Percentiles rank a stretch among this genome's conserved stretches.
These are phyloP conservation scores for Camellia japonica DNA, from an alignment of 148 eudicot species.

Conservation along the genomic window DNA sequence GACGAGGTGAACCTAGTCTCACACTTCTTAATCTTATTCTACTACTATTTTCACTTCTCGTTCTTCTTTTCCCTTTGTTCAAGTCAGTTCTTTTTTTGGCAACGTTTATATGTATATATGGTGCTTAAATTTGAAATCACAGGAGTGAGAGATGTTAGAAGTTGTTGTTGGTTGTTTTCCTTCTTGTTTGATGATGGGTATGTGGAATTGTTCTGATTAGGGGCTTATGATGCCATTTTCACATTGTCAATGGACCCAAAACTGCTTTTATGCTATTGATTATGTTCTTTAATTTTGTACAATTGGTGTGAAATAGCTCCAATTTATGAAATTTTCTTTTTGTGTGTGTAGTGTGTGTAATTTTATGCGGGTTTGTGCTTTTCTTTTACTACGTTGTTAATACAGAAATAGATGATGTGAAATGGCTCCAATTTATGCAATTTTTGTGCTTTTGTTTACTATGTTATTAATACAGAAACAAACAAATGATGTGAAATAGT, in stretches of 20 bases:
- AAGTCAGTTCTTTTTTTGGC: not conserved
- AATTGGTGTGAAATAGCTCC: too few relatives aligned
- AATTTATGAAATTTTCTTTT: too few relatives aligned
- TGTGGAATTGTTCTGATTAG: not conserved
- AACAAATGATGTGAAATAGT: too few relatives aligned
- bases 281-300: too few relatives aligned
- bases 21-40: not conserved
- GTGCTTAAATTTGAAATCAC: not conserved
- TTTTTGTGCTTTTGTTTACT: not conserved
- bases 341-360: too few relatives aligned
- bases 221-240: not conserved
- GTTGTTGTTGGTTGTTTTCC: not conserved
- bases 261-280: not conserved
- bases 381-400: not conserved
- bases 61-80: not conserved
- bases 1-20: slow-evolving; percentile 13
- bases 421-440: too few relatives aligned
- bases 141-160: not conserved
- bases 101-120: not conserved
- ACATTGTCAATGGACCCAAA: not conserved
- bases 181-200: not conserved
- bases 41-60: not conserved
- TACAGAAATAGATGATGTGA: not conserved
- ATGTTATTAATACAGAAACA: not conserved
- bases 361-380: too few relatives aligned